Percentiles rank a stretch among this genome's conserved stretches.
phyloP scores from a whole-genome alignment of 495 filamentous ascomycete species.

The Articulospora tetracladia region DNA sequence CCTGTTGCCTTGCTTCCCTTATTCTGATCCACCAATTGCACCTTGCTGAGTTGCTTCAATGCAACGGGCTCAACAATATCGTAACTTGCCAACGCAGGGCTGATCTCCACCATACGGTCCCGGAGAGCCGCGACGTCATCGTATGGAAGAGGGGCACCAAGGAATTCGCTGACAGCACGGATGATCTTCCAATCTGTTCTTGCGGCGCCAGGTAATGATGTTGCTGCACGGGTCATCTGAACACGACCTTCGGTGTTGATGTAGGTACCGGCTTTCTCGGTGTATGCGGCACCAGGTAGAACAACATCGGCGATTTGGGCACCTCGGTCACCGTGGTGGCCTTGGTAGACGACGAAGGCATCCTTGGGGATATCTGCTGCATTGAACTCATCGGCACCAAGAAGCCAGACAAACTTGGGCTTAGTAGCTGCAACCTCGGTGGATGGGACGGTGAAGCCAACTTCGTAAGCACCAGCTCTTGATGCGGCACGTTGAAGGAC shows the following conservation, averaged over 20 bases:
- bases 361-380: constrained; percentile 82
- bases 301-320: constrained; percentile 92
- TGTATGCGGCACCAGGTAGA: constrained; percentile 91
- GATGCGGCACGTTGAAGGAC: constrained; percentile 92
- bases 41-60: constrained; percentile 70
- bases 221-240: constrained; percentile 87
- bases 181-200: constrained; percentile 99
- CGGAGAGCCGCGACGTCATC: constrained; percentile 84
- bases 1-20: constrained; percentile 69
- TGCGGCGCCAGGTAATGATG: constrained; percentile 78
- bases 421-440: constrained; percentile 70
- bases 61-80: constrained; percentile 81
- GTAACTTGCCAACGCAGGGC: constrained; percentile 81
- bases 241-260: constrained; percentile 96
- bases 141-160: constrained; percentile 84
- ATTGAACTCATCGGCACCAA: constrained; percentile 88
- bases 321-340: constrained; percentile 92
- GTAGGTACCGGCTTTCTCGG: constrained; percentile 95
- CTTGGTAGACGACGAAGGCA: constrained; percentile 96
- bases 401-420: constrained; percentile 94
- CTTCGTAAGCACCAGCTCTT: constrained; percentile 85
- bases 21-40: constrained; percentile 93
- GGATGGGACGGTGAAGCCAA: constrained; percentile 87
- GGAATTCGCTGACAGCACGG: constrained; percentile 83
- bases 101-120: constrained; percentile 93